phyloP scores from a whole-genome alignment of 768 basidiomycete genomes.

The Pleurotus citrinopileatus region DNA sequence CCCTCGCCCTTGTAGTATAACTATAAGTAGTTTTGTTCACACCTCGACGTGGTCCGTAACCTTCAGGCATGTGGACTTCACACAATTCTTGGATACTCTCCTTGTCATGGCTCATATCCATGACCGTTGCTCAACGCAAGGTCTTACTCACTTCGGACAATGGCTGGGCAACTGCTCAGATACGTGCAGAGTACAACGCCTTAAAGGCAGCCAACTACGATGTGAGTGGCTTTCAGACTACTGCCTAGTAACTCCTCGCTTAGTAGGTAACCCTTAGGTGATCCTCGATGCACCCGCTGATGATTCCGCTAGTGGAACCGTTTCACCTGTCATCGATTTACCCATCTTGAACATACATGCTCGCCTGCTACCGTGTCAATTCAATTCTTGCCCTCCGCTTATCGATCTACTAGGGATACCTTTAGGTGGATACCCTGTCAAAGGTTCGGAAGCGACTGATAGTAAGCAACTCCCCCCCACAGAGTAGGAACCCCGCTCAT shows the following conservation, averaged over 20 bases:
- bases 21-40: too few relatives aligned
- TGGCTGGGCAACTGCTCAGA: slow-evolving; percentile 7
- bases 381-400: slow-evolving; percentile 4
- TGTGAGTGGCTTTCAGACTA: not conserved
- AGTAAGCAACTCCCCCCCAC: not conserved
- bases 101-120: not conserved
- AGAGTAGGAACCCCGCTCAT: too few relatives aligned
- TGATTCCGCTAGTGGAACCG: not conserved
- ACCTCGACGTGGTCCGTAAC: too few relatives aligned
- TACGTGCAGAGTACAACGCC: slow-evolving; percentile 7
- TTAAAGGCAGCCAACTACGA: slow-evolving; percentile 6
- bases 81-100: too few relatives aligned
- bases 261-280: not conserved
- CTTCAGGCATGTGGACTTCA: too few relatives aligned
- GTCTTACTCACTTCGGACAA: slow-evolving; percentile 5
- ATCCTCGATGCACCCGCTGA: slow-evolving; percentile 4
- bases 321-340: not conserved
- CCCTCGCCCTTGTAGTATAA: too few relatives aligned
- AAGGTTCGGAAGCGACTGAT: slow-evolving; percentile 3
- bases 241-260: not conserved
- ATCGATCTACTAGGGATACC: slow-evolving; percentile 7
- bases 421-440: not conserved
- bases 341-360: not conserved
- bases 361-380: slow-evolving; percentile 7
- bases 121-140: not conserved